Percentiles rank a stretch among this genome's conserved stretches.
Conservation (phyloP, 1,284 basidiomycete genomes). For the Acaromyces ingoldii region DNA sequence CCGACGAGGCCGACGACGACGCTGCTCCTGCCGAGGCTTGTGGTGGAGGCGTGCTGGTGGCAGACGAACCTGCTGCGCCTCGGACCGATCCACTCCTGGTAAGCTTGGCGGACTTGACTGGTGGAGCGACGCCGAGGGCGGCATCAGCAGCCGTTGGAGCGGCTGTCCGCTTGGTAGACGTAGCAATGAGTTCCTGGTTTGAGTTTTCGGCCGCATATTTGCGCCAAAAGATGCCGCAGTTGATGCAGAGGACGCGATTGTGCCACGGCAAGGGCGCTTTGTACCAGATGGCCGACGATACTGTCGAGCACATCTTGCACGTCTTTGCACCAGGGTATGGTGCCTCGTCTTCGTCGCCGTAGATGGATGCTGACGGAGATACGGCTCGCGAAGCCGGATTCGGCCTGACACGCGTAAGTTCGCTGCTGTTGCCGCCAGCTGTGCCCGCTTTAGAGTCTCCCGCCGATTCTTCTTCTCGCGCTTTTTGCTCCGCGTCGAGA, state of each 20-base stretch:
- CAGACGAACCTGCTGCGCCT: constrained; percentile 6
- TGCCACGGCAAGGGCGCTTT: constrained; percentile 32
- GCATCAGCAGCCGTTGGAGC: constrained; percentile 21
- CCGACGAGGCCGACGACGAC: constrained; percentile 1
- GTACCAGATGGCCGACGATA: constrained; percentile 41
- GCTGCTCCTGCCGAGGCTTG: constrained; percentile 9
- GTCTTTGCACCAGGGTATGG: background rate
- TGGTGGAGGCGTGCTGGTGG: background rate
- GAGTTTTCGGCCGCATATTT: constrained; percentile 47
- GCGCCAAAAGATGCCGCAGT: constrained; percentile 49
- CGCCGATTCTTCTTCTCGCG: background rate
- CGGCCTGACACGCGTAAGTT: constrained; percentile 10
- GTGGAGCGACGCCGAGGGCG: constrained; percentile 42
- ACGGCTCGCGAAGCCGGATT: constrained; percentile 33
- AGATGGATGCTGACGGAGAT: constrained; percentile 36
- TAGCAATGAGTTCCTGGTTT: constrained; percentile 29
- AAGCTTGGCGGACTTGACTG: constrained; percentile 21
- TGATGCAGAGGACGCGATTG: constrained; percentile 39
- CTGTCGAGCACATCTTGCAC: constrained; percentile 44
- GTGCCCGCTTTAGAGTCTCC: constrained; percentile 1
- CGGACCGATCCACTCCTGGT: constrained; percentile 3
- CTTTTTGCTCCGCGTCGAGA: constrained; percentile 16
- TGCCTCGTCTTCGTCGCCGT: constrained; percentile 11
- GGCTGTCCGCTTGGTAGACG: constrained; percentile 28
- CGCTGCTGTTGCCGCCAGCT: background rate